phyloP scores from a whole-genome alignment of 2,329 filamentous ascomycete genomes.

The Elsinoe australis region DNA sequence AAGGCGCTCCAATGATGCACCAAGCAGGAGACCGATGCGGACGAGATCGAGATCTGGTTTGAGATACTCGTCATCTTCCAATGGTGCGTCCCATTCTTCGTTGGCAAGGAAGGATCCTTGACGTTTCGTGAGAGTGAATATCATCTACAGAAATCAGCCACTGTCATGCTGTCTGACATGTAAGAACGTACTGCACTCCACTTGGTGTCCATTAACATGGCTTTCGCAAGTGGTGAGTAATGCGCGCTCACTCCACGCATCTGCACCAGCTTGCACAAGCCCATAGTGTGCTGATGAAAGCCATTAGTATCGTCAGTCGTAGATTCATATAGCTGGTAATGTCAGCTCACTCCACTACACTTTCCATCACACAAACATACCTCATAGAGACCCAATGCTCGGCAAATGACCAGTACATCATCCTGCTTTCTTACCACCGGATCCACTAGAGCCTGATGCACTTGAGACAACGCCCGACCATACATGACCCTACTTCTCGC shows the following conservation, averaged over 20 bases:
- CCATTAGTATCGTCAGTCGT: conserved; percentile 3
- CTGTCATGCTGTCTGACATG: not conserved
- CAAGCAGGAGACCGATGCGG: not conserved
- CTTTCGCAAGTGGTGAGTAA: not conserved
- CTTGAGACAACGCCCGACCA: not conserved
- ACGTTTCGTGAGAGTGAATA: conserved; percentile 7
- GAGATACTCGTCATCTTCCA: conserved; percentile 2
- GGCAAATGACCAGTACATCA: not conserved
- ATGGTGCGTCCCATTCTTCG: not conserved
- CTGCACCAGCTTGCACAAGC: not conserved
- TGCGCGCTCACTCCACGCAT: not conserved
- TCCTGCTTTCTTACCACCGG: not conserved
- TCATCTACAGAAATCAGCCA: conserved; percentile 1
- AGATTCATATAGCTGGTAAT: conserved; percentile 8
- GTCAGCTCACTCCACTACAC: too few species aligned
- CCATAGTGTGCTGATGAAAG: conserved; percentile 9
- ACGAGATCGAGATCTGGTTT: conserved; percentile 4
- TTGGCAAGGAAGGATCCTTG: conserved; percentile 1
- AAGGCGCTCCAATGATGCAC: not conserved
- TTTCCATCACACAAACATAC: too few species aligned
- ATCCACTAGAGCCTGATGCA: conserved; percentile 3
- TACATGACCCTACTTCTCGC: conserved; percentile 1
- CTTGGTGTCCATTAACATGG: conserved; percentile 8
- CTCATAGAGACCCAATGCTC: conserved; percentile 4
- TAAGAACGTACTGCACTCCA: not conserved